These are phyloP conservation scores for Trichoderma sp. DNA, from an alignment of 2,329 filamentous ascomycete genomes.

Conservation along the genomic window DNA sequence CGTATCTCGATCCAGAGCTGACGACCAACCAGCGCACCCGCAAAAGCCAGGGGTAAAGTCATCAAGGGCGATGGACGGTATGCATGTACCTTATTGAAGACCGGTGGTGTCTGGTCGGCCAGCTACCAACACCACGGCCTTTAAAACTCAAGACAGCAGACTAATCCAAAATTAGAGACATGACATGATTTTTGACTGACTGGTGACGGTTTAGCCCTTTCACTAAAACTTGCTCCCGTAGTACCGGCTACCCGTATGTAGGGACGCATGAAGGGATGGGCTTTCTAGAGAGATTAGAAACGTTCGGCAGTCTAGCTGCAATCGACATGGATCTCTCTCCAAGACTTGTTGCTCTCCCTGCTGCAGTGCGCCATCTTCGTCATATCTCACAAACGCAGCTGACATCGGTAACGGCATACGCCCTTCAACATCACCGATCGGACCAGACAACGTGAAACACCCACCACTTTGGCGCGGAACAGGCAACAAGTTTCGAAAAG, in stretches of 20 bases:
- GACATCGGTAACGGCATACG: conserved; percentile 12
- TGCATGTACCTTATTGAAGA: background rate
- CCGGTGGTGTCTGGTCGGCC: conserved; percentile 8
- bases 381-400: conserved; percentile 19
- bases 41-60: conserved; percentile 6
- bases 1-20: conserved; percentile 22
- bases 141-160: background rate
- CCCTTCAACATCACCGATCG: conserved; percentile 17
- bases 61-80: background rate
- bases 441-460: conserved; percentile 13
- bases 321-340: background rate
- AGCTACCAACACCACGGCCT: background rate
- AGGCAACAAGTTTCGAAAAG: conserved; percentile 29
- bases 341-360: background rate
- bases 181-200: background rate
- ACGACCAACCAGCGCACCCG: conserved; percentile 5
- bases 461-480: conserved; percentile 12
- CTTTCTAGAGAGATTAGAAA: background rate
- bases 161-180: background rate
- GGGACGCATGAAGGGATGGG: background rate
- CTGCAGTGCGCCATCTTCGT: conserved; percentile 12
- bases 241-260: background rate
- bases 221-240: background rate
- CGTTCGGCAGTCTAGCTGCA: background rate
- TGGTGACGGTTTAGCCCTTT: background rate